Evolutionary conservation across 164 flowering plant species (phyloP).

Genomic region (Sedum album): DNA sequence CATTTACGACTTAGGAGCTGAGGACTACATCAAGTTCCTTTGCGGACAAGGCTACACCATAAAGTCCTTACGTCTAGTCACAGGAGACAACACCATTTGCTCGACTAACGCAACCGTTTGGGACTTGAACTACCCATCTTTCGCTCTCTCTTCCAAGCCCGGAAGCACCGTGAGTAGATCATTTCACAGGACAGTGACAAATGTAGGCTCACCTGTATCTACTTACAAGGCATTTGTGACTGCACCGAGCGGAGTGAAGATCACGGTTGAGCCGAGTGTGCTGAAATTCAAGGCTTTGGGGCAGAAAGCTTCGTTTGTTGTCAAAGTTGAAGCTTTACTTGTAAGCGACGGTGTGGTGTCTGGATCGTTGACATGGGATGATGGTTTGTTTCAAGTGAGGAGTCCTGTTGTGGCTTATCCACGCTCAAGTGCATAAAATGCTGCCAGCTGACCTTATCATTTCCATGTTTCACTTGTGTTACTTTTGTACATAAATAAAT

Average conservation of each 20-base stretch:
- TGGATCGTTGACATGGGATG: conserved; percentile 46
- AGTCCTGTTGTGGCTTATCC: conserved; percentile 47
- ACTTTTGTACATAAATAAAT: no score
- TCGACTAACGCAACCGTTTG: conserved; percentile 22
- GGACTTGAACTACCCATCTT: conserved; percentile 61
- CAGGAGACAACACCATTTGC: conserved; percentile 35
- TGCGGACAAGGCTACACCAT: conserved; percentile 43
- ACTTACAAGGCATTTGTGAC: conserved; percentile 27
- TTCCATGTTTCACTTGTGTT: no score
- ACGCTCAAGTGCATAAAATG: background rate
- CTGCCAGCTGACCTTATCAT: background rate
- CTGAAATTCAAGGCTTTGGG: conserved; percentile 31
- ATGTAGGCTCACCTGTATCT: conserved; percentile 44
- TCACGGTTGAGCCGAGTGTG: conserved; percentile 26
- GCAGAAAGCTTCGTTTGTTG: conserved; percentile 29
- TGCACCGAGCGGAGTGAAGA: conserved; percentile 19
- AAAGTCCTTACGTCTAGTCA: conserved; percentile 18
- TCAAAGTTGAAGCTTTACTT: conserved; percentile 27
- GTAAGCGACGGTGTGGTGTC: conserved; percentile 11
- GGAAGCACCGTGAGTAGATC: conserved; percentile 9
- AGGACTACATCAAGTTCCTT: conserved; percentile 37
- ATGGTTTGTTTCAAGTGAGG: conserved; percentile 45
- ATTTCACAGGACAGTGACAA: conserved; percentile 51
- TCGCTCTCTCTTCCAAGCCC: conserved; percentile 14
- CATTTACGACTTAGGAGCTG: conserved; percentile 39